Percentiles rank a stretch among this genome's conserved stretches.
Evolutionary conservation across 2,329 filamentous ascomycete genomes (phyloP).

Genomic region (Allantophomopsis lycopodina): DNA sequence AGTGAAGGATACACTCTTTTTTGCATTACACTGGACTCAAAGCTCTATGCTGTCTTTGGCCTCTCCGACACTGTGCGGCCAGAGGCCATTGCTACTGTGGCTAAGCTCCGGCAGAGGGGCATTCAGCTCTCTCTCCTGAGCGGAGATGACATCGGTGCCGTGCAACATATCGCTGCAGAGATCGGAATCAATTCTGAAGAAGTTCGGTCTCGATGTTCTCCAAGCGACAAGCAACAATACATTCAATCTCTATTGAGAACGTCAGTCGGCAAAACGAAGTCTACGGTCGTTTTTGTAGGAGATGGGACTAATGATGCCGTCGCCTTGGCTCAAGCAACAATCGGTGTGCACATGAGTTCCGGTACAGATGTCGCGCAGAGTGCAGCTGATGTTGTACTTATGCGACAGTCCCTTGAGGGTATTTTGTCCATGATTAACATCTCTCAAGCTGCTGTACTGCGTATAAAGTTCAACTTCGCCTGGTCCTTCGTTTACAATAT

Average conservation of each 20-base stretch:
- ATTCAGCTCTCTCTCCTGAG: constrained; percentile 34
- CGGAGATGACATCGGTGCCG: constrained; percentile 37
- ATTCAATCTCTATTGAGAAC: constrained; percentile 6
- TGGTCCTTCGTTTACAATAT: constrained; percentile 51
- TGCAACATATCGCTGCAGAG: constrained; percentile 23
- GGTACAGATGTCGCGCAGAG: constrained; percentile 50
- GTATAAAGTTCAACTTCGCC: constrained; percentile 45
- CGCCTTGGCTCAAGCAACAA: constrained; percentile 54
- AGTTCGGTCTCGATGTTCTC: constrained; percentile 19
- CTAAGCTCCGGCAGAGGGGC: constrained; percentile 20
- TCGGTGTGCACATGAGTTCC: constrained; percentile 55
- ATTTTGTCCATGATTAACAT: constrained; percentile 45
- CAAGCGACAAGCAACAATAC: constrained; percentile 14
- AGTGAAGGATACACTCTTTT: constrained; percentile 27
- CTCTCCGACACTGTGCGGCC: constrained; percentile 31
- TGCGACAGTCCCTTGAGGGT: constrained; percentile 38
- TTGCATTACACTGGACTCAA: constrained; percentile 27
- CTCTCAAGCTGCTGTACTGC: constrained; percentile 19
- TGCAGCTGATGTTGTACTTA: constrained; percentile 57
- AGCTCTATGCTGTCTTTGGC: constrained; percentile 26
- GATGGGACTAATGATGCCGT: constrained; percentile 72
- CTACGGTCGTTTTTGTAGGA: constrained; percentile 52
- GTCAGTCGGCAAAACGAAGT: neutral
- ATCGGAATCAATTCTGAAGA: constrained; percentile 25
- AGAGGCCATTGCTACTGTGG: constrained; percentile 24